These are phyloP conservation scores for Corylus americana DNA, from an alignment of 306 rosid species.

Conservation along the genomic window DNA sequence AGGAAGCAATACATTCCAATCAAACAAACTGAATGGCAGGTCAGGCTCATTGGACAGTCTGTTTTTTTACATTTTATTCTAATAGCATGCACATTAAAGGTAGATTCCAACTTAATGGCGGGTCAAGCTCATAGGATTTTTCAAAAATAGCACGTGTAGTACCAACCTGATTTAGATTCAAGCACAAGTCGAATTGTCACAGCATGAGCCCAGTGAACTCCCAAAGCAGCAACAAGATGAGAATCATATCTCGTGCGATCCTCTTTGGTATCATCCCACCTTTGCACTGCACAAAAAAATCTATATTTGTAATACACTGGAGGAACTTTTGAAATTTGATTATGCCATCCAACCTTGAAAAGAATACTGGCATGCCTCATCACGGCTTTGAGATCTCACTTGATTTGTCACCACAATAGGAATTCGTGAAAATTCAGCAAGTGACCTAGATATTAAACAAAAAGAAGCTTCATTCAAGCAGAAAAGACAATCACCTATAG, in stretches of 20 bases:
- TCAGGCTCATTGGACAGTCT: too few relatives aligned
- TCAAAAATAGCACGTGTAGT: conserved; percentile 6
- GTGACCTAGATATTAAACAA: conserved; percentile 55
- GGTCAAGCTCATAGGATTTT: background rate
- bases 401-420: conserved; percentile 92
- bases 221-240: conserved; percentile 96
- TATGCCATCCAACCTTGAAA: conserved; percentile 71
- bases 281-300: conserved; percentile 42
- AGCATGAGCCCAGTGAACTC: conserved; percentile 95
- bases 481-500: conserved; percentile 21
- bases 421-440: conserved; percentile 89
- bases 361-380: conserved; percentile 62
- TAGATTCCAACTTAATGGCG: background rate
- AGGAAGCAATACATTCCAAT: background rate
- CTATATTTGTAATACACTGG: conserved; percentile 17
- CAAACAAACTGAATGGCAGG: background rate
- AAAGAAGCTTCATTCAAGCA: conserved; percentile 21
- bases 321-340: conserved; percentile 22
- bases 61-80: background rate
- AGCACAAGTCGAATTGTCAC: conserved; percentile 92
- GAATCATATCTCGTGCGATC: conserved; percentile 54
- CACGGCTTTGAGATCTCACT: conserved; percentile 76
- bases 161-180: conserved; percentile 76
- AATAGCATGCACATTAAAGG: background rate
- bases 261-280: conserved; percentile 30